Base-by-base conservation (phyloP, 352 stramenopile species). In the Phytophthora tentaculata region DNA sequence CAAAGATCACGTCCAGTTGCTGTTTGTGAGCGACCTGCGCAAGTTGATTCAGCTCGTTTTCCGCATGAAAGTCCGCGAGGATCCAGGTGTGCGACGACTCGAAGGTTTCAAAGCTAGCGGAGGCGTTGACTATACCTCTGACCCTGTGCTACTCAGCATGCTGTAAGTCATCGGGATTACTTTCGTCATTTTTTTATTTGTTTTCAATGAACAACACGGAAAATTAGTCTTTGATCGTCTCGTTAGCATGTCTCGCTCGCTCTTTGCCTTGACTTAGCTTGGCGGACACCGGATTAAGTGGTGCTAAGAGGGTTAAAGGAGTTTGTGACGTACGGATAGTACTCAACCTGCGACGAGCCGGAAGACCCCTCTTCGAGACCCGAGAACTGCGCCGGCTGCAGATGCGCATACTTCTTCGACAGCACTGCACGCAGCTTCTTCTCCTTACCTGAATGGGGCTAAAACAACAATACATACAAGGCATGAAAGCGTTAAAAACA, bases 321-420 rank as follows among this genome's bases (percentile, higher is more conserved):
- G 70, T 93, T 94, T 66, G 81, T 87, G 64, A 95, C 87, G 71
- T 95, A 95, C 45, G 87, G 81, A 57, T 77, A 94, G 68, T 92
- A 95, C 72, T 95, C 87, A 61, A 79, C 76, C 48, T 92, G 84
- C 14, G 73, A 77, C 37, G 78, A 80, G 35, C 69, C 71, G 47
- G 80, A 75, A 51, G 81, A 86, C 6, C 76, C 75, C 49, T 95
- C 87, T 74, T 95, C 87, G 22, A 94, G 68, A 22, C 79, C 81
- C 17, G 84, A 90, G 62, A 95, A 95, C 64, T 95, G 87, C 47
- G 85, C 83, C 58, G 87, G 87, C 67, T 95, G 87, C 49, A 96
- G 64, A 64, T 95, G 83, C 55, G 86, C 85, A 64, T 96, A 96
- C 62, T 94, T 92, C 73, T 96, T 96, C 17, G 73, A 75, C 24